Percentiles rank a stretch among this genome's conserved stretches.
phyloP scores from a whole-genome alignment of 164 flowering plant species.

The Magnolia kwangsiensis region DNA sequence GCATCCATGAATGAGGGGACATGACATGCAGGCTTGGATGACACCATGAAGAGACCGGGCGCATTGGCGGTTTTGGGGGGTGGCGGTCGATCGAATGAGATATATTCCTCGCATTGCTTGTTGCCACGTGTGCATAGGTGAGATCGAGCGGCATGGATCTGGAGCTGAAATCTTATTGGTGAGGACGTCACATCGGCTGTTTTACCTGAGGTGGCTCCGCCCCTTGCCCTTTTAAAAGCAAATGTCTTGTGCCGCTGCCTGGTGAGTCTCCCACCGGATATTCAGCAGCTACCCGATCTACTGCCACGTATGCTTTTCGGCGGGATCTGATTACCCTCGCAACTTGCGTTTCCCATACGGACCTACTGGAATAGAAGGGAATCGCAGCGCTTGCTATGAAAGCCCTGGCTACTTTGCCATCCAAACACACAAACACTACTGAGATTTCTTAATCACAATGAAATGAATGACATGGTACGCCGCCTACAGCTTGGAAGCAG shows the following conservation, averaged over 20 bases:
- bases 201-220: background rate
- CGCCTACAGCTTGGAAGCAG: too few relatives aligned
- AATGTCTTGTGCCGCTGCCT: background rate
- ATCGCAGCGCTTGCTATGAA: too few relatives aligned
- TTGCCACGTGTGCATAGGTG: background rate
- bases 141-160: background rate
- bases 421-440: too few relatives aligned
- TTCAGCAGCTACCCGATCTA: background rate
- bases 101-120: background rate
- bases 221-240: background rate
- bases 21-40: background rate
- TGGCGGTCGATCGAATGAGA: background rate
- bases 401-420: too few relatives aligned
- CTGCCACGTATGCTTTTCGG: too few relatives aligned
- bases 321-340: too few relatives aligned
- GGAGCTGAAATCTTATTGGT: conserved; percentile 6
- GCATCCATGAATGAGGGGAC: background rate
- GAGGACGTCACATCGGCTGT: background rate
- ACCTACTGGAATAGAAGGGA: too few relatives aligned
- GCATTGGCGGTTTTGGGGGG: background rate
- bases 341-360: too few relatives aligned
- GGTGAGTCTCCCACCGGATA: background rate
- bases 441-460: too few relatives aligned
- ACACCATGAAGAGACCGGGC: background rate
- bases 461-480: too few relatives aligned